Evolutionary conservation across 2,329 filamentous ascomycete species (phyloP), one percentile per base, ranked within the genome.

Genomic region (Exutisphaerella laricina): DNA sequence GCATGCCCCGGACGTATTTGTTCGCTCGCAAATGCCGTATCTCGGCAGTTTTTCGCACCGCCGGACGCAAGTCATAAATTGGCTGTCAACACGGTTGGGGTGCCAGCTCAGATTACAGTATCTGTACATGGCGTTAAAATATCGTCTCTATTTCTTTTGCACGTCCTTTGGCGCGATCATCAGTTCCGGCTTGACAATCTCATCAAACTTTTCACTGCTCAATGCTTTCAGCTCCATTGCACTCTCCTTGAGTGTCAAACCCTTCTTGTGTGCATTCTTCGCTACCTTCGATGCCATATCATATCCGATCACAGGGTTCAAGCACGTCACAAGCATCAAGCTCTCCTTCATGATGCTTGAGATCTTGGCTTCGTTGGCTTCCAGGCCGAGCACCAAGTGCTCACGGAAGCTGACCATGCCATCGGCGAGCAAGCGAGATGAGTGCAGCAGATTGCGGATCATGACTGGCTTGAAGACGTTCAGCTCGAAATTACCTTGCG

Each of bases 181-280:
- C 63, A 97, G 78, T 73, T 97, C 90, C 17, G 92, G 92, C 60
- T 82, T 81, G 55, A 98, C 92, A 53, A 94, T 75, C 56, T 79
- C 76, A 68, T 96, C 88, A 63, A 97, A 97, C 64, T 96, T 89
- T 61, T 85, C 86, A 63, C 83, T 81, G 53, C 82, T 90, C 55
- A 97, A 73, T 33, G 88, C 90, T 57, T 95, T 79, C 55, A 98
- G 78, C 75, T 97, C 87, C 76, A 97, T 81, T 14, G 92, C 90
- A 61, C 85, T 90, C 71, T 94, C 73, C 77, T 96, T 96, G 46
- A 98, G 78, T 17, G 88, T 96, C 39, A 90, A 71, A 23, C 88
- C 88, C 80, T 97, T 97, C 80, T 96, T 96, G 75, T 98, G 92
- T 12, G 92, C 92, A 64, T 98, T 94, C 82, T 96, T 96, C 62